Conservation (phyloP, 345 rosid species). For the Eucalyptus erythrocorys region DNA sequence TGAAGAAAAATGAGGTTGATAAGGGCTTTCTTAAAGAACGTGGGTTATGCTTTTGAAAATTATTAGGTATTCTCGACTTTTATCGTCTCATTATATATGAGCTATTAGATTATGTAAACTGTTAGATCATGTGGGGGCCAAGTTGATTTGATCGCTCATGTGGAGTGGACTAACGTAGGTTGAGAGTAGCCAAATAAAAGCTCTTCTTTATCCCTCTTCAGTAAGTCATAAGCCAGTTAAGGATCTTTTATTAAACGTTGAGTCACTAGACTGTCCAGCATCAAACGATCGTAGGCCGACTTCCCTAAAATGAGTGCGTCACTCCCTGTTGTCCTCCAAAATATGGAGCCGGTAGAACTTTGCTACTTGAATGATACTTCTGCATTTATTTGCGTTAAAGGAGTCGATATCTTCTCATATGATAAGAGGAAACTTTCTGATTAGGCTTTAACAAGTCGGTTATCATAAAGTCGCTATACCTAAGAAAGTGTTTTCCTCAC, state of each 20-base stretch:
- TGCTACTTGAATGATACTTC: not conserved
- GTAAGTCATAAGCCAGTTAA: not conserved
- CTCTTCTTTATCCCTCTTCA: not conserved
- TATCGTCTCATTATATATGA: not conserved
- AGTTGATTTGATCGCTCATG: not conserved
- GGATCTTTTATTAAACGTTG: not conserved
- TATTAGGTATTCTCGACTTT: not conserved
- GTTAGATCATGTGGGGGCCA: not conserved
- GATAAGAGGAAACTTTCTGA: not conserved
- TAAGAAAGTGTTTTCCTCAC: too few relatives aligned
- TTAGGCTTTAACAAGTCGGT: not conserved
- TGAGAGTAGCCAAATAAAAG: not conserved
- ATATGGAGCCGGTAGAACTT: not conserved
- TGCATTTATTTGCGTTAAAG: not conserved
- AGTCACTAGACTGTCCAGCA: not conserved
- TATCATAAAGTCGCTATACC: not conserved
- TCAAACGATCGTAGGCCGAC: not conserved
- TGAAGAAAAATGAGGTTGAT: not conserved
- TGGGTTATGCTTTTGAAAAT: not conserved
- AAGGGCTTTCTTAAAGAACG: not conserved
- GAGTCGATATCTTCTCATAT: not conserved
- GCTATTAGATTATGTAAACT: not conserved
- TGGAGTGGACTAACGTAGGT: rapidly evolving
- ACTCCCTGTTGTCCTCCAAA: not conserved
- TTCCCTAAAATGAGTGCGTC: not conserved